These are phyloP conservation scores for Blattamonas nauphoetae DNA, from an alignment of 78 protist genomes.

Conservation along the genomic window DNA sequence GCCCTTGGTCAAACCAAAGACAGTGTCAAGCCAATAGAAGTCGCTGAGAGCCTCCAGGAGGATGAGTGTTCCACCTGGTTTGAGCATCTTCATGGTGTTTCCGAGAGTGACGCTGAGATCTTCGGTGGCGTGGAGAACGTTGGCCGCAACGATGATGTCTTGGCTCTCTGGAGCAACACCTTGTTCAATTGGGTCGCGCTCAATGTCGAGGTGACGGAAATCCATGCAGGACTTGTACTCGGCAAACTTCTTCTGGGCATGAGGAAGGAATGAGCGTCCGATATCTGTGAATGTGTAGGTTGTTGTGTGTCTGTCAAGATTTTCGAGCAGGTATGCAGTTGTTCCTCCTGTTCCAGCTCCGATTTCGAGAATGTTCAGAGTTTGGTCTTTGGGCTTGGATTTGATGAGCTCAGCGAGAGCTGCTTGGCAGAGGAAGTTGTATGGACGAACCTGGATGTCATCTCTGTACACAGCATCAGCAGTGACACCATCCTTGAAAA, in stretches of 20 bases:
- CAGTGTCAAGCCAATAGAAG: background rate
- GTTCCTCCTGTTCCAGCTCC: conserved; percentile 12
- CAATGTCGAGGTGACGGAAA: background rate
- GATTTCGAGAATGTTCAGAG: background rate
- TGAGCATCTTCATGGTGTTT: background rate
- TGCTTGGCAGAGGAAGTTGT: background rate
- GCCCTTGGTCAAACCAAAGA: background rate
- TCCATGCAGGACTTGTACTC: background rate
- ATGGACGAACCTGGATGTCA: background rate
- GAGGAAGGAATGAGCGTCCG: background rate
- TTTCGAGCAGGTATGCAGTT: background rate
- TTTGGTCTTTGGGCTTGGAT: background rate
- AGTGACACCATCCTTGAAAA: background rate
- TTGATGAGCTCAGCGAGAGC: background rate
- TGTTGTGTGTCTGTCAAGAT: background rate
- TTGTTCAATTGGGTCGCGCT: background rate
- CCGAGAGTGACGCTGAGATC: background rate
- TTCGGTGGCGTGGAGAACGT: conserved; percentile 6
- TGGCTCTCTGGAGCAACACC: background rate
- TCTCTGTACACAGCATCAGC: conserved; percentile 5
- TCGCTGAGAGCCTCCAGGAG: background rate
- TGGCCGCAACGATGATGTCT: conserved; percentile 5
- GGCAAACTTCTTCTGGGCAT: background rate
- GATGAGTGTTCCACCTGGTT: background rate
- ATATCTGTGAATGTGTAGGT: background rate